Base-by-base conservation (phyloP, 768 basidiomycete genomes). In the Russula brevipes region DNA sequence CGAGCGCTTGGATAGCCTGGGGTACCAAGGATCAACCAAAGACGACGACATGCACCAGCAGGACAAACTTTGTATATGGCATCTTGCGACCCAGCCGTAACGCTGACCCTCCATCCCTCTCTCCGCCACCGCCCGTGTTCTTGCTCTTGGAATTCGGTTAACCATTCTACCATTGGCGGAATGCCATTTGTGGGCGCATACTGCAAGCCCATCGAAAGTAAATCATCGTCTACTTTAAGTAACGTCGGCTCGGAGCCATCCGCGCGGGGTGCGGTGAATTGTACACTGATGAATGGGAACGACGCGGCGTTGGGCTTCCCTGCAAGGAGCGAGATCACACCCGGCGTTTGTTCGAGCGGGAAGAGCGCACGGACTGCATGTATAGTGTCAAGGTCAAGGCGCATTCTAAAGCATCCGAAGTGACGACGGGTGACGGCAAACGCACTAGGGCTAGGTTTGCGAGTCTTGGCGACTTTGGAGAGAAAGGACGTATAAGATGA, bases 251-350 rank as follows among this genome's bases (percentile, higher is more conserved):
- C 72, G 11, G 82, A 75, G 30, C 71, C 73, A 3, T 82, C 82
- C 11, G 83, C 81, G 19, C 69, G 58, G 39, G 79, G 76, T 4
- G 85, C 79, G 1, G 78, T 82, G 73, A 91, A 85, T 59, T 81
- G 85, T 68, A 98, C 77, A 0, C 87, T 85, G 2, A 86, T 85
- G 76, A 98, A 91, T 1, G 96, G 96, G 77, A 98, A 98, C 19
- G 91, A 89, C n/a, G 80, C 77, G 8, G 86, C 81, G 70, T 96
- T 95, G 6, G 96, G 96, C 73, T 95, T 94, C 33, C 96, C 96
- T 0, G 94, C 94, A 7, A 95, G 82, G 38, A 94, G 73, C 3
- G 88, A 91, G 59, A 94, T 85, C 42, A 91, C 72, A 0, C 90
- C 90, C 0, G 94, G 92, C 0, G 77, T 81, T 24, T 80, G 79